phyloP scores from a whole-genome alignment of 225 moss, liverwort and hornwort genomes.

The Polytrichum commune region DNA sequence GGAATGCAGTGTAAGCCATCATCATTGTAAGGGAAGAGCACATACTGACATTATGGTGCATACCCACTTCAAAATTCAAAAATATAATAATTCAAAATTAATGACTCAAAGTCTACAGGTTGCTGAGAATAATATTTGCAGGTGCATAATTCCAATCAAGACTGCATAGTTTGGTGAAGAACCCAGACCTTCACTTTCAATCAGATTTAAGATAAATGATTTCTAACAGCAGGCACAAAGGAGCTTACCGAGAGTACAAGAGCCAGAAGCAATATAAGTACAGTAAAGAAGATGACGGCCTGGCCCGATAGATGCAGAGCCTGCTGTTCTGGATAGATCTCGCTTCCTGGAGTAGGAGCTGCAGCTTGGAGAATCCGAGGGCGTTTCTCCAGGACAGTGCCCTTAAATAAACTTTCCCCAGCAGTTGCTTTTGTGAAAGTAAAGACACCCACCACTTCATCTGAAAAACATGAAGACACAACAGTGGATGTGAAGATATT shows the following conservation, averaged over 20 bases:
- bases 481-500: neutral
- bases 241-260: slow-evolving; percentile 48
- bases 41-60: too few species aligned
- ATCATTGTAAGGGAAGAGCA: too few species aligned
- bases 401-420: slow-evolving; percentile 30
- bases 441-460: slow-evolving; percentile 51
- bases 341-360: slow-evolving; percentile 26
- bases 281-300: slow-evolving; percentile 59
- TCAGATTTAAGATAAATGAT: too few species aligned
- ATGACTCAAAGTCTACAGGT: too few species aligned
- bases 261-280: slow-evolving; percentile 42
- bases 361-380: slow-evolving; percentile 37
- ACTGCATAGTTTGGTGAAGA: too few species aligned
- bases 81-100: too few species aligned
- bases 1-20: too few species aligned
- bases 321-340: slow-evolving; percentile 36
- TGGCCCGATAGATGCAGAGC: slow-evolving; percentile 33
- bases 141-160: too few species aligned
- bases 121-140: too few species aligned
- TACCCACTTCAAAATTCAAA: too few species aligned
- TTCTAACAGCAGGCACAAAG: too few species aligned
- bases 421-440: slow-evolving; percentile 30
- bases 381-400: slow-evolving; percentile 23
- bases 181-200: too few species aligned
- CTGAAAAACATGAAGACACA: slow-evolving; percentile 13